phyloP scores from a whole-genome alignment of 2,329 filamentous ascomycete species.

The Aspergillus sp. region DNA sequence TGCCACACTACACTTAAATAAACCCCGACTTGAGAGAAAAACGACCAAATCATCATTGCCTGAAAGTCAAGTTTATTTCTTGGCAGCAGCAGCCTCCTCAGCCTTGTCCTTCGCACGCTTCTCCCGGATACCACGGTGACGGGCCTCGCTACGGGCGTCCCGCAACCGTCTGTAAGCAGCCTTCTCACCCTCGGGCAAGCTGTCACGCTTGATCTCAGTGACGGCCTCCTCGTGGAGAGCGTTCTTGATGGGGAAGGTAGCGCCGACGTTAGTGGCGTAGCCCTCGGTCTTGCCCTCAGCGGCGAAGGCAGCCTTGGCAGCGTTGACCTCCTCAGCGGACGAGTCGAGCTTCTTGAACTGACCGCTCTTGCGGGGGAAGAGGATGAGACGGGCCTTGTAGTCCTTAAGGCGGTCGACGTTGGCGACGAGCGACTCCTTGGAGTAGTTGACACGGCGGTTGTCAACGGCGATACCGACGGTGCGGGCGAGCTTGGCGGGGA shows the following conservation, averaged over 20 bases:
- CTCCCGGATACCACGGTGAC: conserved; percentile 74
- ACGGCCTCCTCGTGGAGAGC: conserved; percentile 50
- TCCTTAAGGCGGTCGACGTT: conserved; percentile 98
- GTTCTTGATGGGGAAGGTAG: conserved; percentile 65
- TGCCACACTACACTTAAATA: conserved; percentile 28
- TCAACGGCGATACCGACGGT: conserved; percentile 98
- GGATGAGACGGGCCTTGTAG: conserved; percentile 91
- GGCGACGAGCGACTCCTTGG: conserved; percentile 84
- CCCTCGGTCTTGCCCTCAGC: conserved; percentile 45
- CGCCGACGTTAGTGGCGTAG: conserved; percentile 46
- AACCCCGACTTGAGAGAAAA: conserved; percentile 24
- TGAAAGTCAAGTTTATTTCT: conserved; percentile 40
- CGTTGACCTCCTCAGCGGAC: conserved; percentile 71
- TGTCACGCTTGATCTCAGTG: conserved; percentile 71
- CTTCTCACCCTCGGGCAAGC: conserved; percentile 70
- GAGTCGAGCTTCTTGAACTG: conserved; percentile 90
- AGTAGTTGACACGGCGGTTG: conserved; percentile 92
- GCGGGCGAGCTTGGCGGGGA: conserved; percentile 84
- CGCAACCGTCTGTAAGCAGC: conserved; percentile 82
- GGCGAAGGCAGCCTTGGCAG: conserved; percentile 51
- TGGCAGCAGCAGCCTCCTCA: conserved; percentile 53
- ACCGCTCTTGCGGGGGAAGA: conserved; percentile 93
- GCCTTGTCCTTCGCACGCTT: conserved; percentile 85
- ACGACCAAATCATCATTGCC: conserved; percentile 34
- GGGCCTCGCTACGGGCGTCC: conserved; percentile 72